These are phyloP conservation scores for Rheum nobile DNA, from an alignment of 148 eudicot species.

Conservation along the genomic window DNA sequence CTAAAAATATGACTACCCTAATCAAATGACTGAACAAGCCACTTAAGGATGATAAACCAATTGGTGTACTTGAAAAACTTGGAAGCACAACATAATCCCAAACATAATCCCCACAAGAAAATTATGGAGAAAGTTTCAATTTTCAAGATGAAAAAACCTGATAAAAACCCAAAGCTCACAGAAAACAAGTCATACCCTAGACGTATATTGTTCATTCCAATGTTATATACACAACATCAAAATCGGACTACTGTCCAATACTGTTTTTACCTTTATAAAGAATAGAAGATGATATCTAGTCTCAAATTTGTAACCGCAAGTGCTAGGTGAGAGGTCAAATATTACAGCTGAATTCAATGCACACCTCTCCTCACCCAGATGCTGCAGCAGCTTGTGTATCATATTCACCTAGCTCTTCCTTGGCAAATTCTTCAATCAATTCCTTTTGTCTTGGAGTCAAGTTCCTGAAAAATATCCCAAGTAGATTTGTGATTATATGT, in stretches of 20 bases:
- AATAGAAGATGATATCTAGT: background rate
- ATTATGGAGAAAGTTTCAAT: no score
- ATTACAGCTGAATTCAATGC: background rate
- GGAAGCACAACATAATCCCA: no score
- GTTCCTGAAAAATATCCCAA: constrained; percentile 28
- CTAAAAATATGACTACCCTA: no score
- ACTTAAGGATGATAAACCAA: no score
- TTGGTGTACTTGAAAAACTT: no score
- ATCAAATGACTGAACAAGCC: no score
- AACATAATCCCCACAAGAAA: no score
- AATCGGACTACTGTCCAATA: background rate
- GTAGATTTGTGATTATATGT: background rate
- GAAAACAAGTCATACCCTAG: no score
- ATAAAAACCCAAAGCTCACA: no score
- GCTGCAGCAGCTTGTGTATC: constrained; percentile 65
- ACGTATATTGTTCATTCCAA: no score
- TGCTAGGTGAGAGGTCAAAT: background rate
- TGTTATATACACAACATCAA: background rate
- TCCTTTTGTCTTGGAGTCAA: constrained; percentile 76
- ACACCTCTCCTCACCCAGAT: constrained; percentile 30
- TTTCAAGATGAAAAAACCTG: no score
- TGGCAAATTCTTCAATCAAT: constrained; percentile 77
- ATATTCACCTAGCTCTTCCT: constrained; percentile 67
- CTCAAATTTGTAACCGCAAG: background rate
- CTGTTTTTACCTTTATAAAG: background rate